A percentile compares a stretch with the other conserved stretches of the same genome.
Conservation (phyloP, 257 asterid species). For the Cordia subcordata region DNA sequence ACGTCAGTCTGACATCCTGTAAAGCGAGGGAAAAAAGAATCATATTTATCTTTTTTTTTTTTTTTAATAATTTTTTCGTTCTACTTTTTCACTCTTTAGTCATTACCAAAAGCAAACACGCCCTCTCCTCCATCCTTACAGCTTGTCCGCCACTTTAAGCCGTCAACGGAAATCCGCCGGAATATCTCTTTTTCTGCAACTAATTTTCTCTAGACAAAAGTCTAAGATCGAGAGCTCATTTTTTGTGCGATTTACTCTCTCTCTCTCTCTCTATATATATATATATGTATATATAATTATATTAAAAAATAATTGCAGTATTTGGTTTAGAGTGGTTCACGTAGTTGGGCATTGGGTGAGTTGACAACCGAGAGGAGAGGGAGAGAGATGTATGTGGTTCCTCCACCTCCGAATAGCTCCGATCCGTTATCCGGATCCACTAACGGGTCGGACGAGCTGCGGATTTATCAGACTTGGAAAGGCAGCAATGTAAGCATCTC, state of each 20-base stretch:
- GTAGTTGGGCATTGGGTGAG: conserved; percentile 24
- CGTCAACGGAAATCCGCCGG: conserved; percentile 1
- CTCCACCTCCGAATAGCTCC: conserved; percentile 62
- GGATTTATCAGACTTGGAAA: conserved; percentile 88
- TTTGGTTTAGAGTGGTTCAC: conserved; percentile 10
- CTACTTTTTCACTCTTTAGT: not conserved
- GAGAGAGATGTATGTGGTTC: conserved; percentile 68
- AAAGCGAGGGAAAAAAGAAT: too few relatives aligned
- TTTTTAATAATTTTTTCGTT: too few relatives aligned
- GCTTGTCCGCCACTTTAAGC: conserved; percentile 35
- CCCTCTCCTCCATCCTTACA: conserved; percentile 19
- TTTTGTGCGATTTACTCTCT: too few relatives aligned
- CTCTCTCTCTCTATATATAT: too few relatives aligned
- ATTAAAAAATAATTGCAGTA: conserved; percentile 4
- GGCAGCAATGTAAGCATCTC: conserved; percentile 77
- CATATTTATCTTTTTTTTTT: too few relatives aligned
- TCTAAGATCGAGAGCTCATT: too few relatives aligned
- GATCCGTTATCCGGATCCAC: conserved; percentile 74
- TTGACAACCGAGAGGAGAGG: conserved; percentile 11
- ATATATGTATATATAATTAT: too few relatives aligned
- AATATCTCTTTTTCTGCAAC: not conserved
- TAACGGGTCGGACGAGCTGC: conserved; percentile 49
- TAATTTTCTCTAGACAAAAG: not conserved
- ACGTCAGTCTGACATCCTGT: conserved; percentile 45
- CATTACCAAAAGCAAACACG: not conserved